phyloP scores from a whole-genome alignment of 176 grass and related monocot genomes.

The Alopecurus myosuroides region DNA sequence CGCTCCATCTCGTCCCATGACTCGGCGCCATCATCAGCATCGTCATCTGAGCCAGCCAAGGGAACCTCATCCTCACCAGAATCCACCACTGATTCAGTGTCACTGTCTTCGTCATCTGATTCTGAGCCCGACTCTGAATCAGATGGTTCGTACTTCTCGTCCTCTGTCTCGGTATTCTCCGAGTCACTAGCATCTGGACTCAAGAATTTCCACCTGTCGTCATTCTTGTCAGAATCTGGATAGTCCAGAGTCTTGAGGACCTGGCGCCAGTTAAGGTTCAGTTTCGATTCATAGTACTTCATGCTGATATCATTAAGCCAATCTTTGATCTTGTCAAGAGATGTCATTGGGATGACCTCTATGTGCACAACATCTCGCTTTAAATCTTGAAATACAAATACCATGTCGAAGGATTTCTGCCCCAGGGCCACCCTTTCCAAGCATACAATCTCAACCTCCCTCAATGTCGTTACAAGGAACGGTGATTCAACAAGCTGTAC shows the following conservation, averaged over 20 bases:
- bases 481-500: slow-evolving; percentile 80
- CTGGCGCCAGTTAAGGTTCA: slow-evolving; percentile 67
- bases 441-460: slow-evolving; percentile 94
- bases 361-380: slow-evolving; percentile 58
- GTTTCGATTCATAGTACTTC: slow-evolving; percentile 63
- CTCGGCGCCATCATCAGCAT: not conserved
- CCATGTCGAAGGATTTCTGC: slow-evolving; percentile 60
- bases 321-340: slow-evolving; percentile 52
- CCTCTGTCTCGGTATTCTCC: slow-evolving; percentile 44
- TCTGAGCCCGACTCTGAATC: slow-evolving; percentile 39
- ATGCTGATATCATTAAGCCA: slow-evolving; percentile 54
- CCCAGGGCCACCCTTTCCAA: slow-evolving; percentile 87
- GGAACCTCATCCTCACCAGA: slow-evolving; percentile 40
- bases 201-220: slow-evolving; percentile 62
- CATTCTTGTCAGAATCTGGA: slow-evolving; percentile 42
- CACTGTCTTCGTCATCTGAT: slow-evolving; percentile 25
- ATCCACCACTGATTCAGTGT: slow-evolving; percentile 34
- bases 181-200: slow-evolving; percentile 73
- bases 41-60: not conserved
- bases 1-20: slow-evolving; percentile 21
- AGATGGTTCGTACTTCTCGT: slow-evolving; percentile 55
- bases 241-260: slow-evolving; percentile 50
- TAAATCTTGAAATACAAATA: slow-evolving; percentile 64
- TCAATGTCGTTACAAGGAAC: slow-evolving; percentile 70
- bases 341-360: slow-evolving; percentile 52